Evolutionary conservation across 352 stramenopile species (phyloP).

Genomic region (Phytophthora quininea): DNA sequence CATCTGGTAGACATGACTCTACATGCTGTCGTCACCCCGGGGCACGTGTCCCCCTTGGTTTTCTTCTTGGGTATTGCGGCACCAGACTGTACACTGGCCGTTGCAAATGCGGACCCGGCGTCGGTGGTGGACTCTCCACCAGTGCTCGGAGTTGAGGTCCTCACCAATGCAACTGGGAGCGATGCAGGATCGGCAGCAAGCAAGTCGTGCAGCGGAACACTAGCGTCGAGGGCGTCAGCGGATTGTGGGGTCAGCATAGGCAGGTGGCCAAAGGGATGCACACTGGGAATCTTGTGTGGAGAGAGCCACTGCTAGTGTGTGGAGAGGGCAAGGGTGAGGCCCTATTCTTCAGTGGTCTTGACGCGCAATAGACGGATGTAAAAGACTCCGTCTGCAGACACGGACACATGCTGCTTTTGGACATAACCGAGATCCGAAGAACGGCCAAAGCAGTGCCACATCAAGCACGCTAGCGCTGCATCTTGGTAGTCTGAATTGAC

Average conservation of each 20-base stretch:
- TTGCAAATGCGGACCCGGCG: background rate
- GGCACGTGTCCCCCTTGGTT: background rate
- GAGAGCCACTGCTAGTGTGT: conserved; percentile 18
- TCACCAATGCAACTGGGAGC: background rate
- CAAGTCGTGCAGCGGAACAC: background rate
- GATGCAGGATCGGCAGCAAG: background rate
- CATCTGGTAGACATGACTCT: conserved; percentile 24
- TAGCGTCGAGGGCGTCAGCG: no score
- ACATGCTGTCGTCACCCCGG: conserved; percentile 2
- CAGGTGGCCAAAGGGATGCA: conserved; percentile 15
- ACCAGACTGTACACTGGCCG: background rate
- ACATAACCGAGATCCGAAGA: conserved; percentile 28
- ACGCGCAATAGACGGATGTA: conserved; percentile 29
- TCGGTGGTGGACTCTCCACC: background rate
- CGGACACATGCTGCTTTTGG: conserved; percentile 21
- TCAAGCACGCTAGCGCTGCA: conserved; percentile 25
- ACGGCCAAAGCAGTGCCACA: conserved; percentile 39
- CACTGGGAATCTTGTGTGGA: conserved; percentile 14
- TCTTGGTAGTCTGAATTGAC: conserved; percentile 30
- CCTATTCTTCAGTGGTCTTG: conserved; percentile 35
- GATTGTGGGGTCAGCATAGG: background rate
- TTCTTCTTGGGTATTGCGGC: background rate
- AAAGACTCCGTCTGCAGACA: conserved; percentile 15
- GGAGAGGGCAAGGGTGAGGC: conserved; percentile 24
- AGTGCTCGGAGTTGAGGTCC: background rate